phyloP scores from a whole-genome alignment of 164 flowering plant genomes.

The Protea cynaroides region DNA sequence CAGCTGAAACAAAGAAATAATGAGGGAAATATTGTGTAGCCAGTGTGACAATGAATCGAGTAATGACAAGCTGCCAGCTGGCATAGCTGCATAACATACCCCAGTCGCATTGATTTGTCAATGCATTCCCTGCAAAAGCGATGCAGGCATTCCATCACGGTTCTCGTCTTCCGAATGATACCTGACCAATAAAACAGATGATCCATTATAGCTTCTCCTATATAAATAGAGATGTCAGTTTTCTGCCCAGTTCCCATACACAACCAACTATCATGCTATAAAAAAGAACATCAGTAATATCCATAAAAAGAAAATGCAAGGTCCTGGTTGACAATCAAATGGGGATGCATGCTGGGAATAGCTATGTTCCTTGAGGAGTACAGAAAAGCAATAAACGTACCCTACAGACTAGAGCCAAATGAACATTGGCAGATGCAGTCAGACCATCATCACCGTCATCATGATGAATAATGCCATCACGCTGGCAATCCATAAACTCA shows the following conservation, averaged over 20 bases:
- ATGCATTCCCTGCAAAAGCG: constrained; percentile 98
- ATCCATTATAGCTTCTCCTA: background rate
- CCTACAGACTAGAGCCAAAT: no score
- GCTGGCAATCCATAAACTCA: no score
- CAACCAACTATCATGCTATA: background rate
- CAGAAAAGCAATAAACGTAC: no score
- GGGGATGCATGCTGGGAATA: no score
- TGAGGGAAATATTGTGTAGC: background rate
- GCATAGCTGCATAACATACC: constrained; percentile 38
- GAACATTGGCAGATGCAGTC: no score
- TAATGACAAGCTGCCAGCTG: background rate
- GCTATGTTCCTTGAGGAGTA: no score
- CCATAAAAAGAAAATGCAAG: no score
- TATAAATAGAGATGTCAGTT: background rate
- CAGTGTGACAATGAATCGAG: background rate
- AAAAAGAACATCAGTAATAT: no score
- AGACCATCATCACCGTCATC: no score
- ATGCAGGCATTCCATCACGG: constrained; percentile 98
- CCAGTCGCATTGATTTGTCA: constrained; percentile 96
- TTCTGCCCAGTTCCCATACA: background rate
- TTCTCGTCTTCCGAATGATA: constrained; percentile 85
- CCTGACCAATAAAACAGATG: constrained; percentile 35
- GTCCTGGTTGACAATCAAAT: no score
- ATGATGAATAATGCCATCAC: no score
- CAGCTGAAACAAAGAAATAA: background rate